A percentile compares a stretch with the other conserved stretches of the same genome.
Evolutionary conservation across 352 stramenopile genomes (phyloP).

Genomic region (Hyaloperonospora brassicae): DNA sequence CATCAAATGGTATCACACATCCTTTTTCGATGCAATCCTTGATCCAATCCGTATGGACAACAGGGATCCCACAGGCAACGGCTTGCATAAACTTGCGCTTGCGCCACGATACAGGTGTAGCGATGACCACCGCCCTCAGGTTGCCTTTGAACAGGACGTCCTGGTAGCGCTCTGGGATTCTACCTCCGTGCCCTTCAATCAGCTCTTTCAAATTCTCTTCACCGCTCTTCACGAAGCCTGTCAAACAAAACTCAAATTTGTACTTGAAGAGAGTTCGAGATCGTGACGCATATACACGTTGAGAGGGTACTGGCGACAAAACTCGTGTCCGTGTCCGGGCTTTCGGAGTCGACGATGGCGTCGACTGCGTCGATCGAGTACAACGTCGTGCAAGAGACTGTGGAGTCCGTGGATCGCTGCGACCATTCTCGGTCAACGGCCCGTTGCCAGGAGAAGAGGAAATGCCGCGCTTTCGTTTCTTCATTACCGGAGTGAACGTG

Average conservation of each 20-base stretch:
- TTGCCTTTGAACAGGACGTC: slow-evolving; percentile 44
- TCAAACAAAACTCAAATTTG: slow-evolving; percentile 73
- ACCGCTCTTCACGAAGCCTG: slow-evolving; percentile 49
- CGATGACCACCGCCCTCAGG: slow-evolving; percentile 58
- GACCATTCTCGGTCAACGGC: slow-evolving; percentile 5
- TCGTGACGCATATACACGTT: slow-evolving; percentile 38
- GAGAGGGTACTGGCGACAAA: slow-evolving; percentile 42
- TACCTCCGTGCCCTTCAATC: slow-evolving; percentile 62
- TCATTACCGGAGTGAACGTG: slow-evolving; percentile 10
- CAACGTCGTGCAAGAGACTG: slow-evolving; percentile 12
- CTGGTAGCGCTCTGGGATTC: slow-evolving; percentile 39
- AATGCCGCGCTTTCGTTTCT: slow-evolving; percentile 16
- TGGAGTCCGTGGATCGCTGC: slow-evolving; percentile 11
- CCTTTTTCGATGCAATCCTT: slow-evolving; percentile 48
- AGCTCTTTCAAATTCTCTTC: slow-evolving; percentile 42
- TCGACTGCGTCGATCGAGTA: slow-evolving; percentile 23
- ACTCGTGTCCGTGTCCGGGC: slow-evolving; percentile 41
- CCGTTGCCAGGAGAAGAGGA: slow-evolving; percentile 9
- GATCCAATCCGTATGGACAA: slow-evolving; percentile 78
- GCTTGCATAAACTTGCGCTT: slow-evolving; percentile 80
- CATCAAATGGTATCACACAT: slow-evolving; percentile 49
- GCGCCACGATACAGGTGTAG: slow-evolving; percentile 62
- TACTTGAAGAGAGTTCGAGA: slow-evolving; percentile 59
- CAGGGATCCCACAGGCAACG: slow-evolving; percentile 68
- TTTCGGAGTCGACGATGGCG: slow-evolving; percentile 35